A percentile compares a stretch with the other conserved stretches of the same genome.
phyloP scores from a whole-genome alignment of 768 basidiomycete genomes.

The Auricularia cornea region DNA sequence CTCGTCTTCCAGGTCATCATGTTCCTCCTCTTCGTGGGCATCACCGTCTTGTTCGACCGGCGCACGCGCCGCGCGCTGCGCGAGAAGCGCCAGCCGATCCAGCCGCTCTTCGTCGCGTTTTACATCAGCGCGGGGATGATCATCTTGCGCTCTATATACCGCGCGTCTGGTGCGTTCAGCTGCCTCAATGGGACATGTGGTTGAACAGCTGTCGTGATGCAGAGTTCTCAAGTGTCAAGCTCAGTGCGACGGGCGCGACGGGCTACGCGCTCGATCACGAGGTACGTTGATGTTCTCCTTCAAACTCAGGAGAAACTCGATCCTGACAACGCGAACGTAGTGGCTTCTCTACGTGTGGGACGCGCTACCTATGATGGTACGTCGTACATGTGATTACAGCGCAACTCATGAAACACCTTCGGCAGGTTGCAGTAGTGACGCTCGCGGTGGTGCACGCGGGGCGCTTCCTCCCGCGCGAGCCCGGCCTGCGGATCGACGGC shows the following conservation, averaged over 20 bases:
- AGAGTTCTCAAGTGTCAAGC: slow-evolving; percentile 4
- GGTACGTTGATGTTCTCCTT: too few relatives aligned
- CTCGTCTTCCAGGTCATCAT: not conserved
- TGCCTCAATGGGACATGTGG: not conserved
- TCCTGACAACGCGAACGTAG: too few relatives aligned
- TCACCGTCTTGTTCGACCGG: slow-evolving; percentile 2
- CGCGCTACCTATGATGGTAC: slow-evolving; percentile 1
- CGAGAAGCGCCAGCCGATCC: not conserved
- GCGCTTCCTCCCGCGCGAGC: not conserved
- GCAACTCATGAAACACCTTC: not conserved
- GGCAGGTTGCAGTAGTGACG: not conserved
- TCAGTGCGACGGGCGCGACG: not conserved
- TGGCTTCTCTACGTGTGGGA: slow-evolving; percentile 5
- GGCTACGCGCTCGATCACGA: slow-evolving; percentile 1
- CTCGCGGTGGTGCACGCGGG: not conserved
- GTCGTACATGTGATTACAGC: not conserved
- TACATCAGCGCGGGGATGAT: slow-evolving; percentile 3
- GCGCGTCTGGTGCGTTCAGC: not conserved
- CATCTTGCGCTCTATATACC: slow-evolving; percentile 4
- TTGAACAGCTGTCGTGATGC: not conserved
- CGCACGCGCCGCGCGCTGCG: not conserved
- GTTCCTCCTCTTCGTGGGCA: slow-evolving; percentile 1
- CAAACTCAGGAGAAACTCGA: too few relatives aligned
- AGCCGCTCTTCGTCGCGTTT: slow-evolving; percentile 1
- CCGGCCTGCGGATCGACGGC: slow-evolving; percentile 3